phyloP scores from a whole-genome alignment of 2,329 filamentous ascomycete species.

The Venturia pyrina region DNA sequence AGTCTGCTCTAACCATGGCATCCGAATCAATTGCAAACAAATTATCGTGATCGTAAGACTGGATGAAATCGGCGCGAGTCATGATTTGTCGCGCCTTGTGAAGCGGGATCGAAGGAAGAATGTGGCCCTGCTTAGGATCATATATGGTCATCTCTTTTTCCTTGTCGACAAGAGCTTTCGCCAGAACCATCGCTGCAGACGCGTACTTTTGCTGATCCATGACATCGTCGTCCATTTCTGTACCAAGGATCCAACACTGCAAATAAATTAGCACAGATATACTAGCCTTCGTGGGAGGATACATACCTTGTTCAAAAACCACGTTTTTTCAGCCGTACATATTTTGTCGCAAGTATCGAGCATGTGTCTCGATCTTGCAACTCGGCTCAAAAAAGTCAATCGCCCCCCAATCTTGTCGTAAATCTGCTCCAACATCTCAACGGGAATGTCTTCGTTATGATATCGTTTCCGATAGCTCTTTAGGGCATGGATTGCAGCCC shows the following conservation, averaged over 20 bases:
- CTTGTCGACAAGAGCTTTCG: constrained; percentile 78
- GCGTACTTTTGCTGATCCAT: constrained; percentile 98
- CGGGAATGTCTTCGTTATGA: constrained; percentile 50
- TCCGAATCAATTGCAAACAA: constrained; percentile 87
- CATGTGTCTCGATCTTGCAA: constrained; percentile 82
- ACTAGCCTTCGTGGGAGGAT: background rate
- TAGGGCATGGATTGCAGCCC: constrained; percentile 66
- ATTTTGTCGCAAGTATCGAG: constrained; percentile 64
- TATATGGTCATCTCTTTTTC: constrained; percentile 58
- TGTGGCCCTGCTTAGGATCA: constrained; percentile 56
- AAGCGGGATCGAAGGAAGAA: constrained; percentile 70
- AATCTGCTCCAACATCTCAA: constrained; percentile 57
- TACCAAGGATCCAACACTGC: constrained; percentile 61
- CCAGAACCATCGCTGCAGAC: constrained; percentile 86
- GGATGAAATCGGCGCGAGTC: constrained; percentile 76
- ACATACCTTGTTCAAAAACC: constrained; percentile 58
- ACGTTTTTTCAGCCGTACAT: constrained; percentile 61
- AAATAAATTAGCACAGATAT: background rate
- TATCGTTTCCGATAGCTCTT: constrained; percentile 73
- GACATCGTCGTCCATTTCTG: constrained; percentile 86
- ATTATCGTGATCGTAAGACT: constrained; percentile 84
- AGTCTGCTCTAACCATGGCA: constrained; percentile 82
- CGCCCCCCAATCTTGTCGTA: constrained; percentile 84
- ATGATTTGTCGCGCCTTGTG: constrained; percentile 56
- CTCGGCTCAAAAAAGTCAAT: constrained; percentile 75